Percentiles rank a stretch among this genome's conserved stretches.
Conservation (phyloP, 805 yeast genomes). For the Priceomyces fermenticarens region DNA sequence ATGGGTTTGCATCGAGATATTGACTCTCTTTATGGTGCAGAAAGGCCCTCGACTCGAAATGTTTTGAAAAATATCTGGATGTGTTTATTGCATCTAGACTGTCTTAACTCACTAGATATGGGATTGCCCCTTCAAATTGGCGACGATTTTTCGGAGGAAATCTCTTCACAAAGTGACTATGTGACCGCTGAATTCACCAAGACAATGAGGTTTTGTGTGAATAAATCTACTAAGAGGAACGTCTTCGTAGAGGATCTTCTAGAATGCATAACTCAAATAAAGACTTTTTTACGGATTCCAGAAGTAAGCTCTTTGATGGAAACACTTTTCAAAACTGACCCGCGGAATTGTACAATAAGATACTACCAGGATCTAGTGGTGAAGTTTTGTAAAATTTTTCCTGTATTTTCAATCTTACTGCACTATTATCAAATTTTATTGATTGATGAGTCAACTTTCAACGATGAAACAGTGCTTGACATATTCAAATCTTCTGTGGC, state of each 20-base stretch:
- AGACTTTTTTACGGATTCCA: background rate
- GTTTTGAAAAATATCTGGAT: slow-evolving; percentile 2
- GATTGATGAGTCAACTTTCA: slow-evolving; percentile 1
- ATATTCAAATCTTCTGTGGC: background rate
- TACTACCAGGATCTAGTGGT: background rate
- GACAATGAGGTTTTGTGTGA: slow-evolving; percentile 1
- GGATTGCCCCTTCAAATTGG: slow-evolving; percentile 4
- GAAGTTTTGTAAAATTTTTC: background rate
- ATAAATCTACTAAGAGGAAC: background rate
- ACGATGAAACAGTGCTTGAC: background rate
- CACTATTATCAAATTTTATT: slow-evolving; percentile 1
- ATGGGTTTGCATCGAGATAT: slow-evolving; percentile 5
- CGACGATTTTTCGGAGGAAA: background rate
- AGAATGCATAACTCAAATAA: background rate
- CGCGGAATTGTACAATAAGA: background rate
- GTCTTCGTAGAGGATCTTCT: slow-evolving; percentile 2
- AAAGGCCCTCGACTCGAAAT: background rate
- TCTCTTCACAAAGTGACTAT: background rate
- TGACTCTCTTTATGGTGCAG: background rate
- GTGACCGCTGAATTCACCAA: background rate
- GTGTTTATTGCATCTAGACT: slow-evolving; percentile 2
- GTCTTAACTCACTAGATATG: slow-evolving; percentile 2
- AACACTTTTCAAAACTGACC: background rate
- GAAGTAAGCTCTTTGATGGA: background rate
- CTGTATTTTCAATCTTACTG: slow-evolving; percentile 2